Evolutionary conservation across 2,329 filamentous ascomycete species (phyloP).

Genomic region (Diaporthe sp.): DNA sequence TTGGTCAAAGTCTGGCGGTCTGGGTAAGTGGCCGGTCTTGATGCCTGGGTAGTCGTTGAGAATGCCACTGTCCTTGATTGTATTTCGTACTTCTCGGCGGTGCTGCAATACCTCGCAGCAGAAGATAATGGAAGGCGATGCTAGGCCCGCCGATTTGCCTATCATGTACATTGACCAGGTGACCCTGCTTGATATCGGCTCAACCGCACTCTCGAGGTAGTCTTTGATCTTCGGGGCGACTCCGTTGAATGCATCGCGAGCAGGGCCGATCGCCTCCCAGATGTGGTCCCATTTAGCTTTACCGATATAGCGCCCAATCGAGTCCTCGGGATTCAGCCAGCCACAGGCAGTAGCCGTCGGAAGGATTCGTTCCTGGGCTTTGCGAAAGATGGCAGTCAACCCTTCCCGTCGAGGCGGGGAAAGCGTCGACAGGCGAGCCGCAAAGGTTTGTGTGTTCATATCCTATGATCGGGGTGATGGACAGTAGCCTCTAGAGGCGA

Average conservation of each 20-base stretch:
- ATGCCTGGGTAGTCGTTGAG: conserved; percentile 21
- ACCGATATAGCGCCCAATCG: conserved; percentile 1
- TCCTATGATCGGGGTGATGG: not conserved
- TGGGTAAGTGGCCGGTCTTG: conserved; percentile 10
- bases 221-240: conserved; percentile 15
- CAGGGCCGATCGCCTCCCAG: conserved; percentile 32
- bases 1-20: conserved; percentile 6
- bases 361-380: not conserved
- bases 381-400: not conserved
- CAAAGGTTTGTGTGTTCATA: not conserved
- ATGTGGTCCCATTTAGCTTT: not conserved
- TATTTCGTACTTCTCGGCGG: not conserved
- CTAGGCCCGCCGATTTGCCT: not conserved
- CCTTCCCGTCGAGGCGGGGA: not conserved
- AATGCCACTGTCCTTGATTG: not conserved
- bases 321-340: conserved; percentile 24
- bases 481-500: too few species aligned
- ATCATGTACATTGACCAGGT: conserved; percentile 36
- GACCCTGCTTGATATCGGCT: conserved; percentile 16
- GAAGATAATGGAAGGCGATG: conserved; percentile 32
- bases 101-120: conserved; percentile 1
- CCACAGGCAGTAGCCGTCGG: not conserved
- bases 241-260: not conserved
- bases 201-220: not conserved
- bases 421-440: not conserved